A percentile compares a stretch with the other conserved stretches of the same genome.
These are phyloP conservation scores for Phytopythium aichiense DNA, from an alignment of 352 stramenopile genomes.

Conservation along the genomic window DNA sequence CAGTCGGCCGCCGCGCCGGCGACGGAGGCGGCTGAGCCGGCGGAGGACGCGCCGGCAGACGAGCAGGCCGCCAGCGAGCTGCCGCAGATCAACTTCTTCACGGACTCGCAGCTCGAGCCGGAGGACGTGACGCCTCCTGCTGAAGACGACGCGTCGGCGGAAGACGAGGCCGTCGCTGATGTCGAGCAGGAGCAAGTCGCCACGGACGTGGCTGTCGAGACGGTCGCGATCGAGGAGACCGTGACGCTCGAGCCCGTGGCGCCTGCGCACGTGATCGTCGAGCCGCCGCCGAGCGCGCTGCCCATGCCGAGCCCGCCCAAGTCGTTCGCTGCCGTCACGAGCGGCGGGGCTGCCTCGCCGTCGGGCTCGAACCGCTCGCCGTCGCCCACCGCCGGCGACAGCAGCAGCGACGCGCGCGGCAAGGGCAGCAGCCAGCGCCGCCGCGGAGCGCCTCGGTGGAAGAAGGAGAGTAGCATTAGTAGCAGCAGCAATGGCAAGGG, in stretches of 20 bases:
- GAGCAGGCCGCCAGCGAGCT: constrained; percentile 30
- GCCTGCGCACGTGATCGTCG: background rate
- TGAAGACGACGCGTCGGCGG: constrained; percentile 19
- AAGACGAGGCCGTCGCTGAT: constrained; percentile 13
- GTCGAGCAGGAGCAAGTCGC: constrained; percentile 7
- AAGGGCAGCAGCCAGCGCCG: constrained; percentile 28
- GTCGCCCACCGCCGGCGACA: constrained; percentile 18
- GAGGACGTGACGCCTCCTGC: constrained; percentile 10
- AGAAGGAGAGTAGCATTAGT: constrained; percentile 36
- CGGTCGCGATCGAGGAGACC: constrained; percentile 11
- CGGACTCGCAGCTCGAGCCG: constrained; percentile 59
- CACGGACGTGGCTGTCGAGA: background rate
- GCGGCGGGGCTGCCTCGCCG: constrained; percentile 11
- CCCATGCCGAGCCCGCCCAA: constrained; percentile 34
- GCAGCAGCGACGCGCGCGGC: constrained; percentile 13
- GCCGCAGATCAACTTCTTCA: constrained; percentile 84
- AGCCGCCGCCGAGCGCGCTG: constrained; percentile 8
- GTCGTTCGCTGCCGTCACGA: constrained; percentile 43
- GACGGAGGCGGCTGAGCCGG: constrained; percentile 11
- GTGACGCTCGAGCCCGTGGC: constrained; percentile 9
- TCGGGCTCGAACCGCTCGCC: constrained; percentile 17
- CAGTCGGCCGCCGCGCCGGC: constrained; percentile 9
- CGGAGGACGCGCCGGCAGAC: constrained; percentile 13
- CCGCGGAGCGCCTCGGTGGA: constrained; percentile 28
- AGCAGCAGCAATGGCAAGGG: constrained; percentile 22